Evolutionary conservation across 768 basidiomycete genomes (phyloP), one percentile per base, ranked within the genome.

Genomic region (Boletus rufocinnamomeus): DNA sequence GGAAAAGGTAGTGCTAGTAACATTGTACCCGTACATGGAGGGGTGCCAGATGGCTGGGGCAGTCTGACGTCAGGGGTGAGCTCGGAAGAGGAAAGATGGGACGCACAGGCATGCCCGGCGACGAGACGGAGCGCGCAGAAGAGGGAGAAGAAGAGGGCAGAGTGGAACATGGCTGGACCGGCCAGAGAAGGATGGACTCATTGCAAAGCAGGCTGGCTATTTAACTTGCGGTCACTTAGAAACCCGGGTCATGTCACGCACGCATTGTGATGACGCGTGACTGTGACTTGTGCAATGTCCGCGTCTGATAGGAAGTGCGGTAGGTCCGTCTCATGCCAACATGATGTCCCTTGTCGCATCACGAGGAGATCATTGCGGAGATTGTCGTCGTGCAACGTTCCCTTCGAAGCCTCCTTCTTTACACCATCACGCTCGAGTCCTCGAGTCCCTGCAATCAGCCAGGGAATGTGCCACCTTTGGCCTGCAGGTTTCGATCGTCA

Each of bases 11-110:
- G 77, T 48, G 8, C 63, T 57, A 1, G 85, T 86, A n/a, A 86
- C 85, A 54, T 88, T 87, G 76, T 84, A 88, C 1, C 87, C 87
- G 58, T 64, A 87, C 84, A 88, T 86, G 68, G 81, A 79, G 4
- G 83, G 79, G 57, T 82, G 78, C 71, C 72, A 86, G 17, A 83
- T 61, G n/a, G 81, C 84, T 82, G 56, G 9, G 50, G 4, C 11
- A 45, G 21, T 6, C 14, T 44, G 11, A 9, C 30, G 19, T 65
- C 10, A 59, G 58, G 17, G 8, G n/a, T n/a, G 25, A 8, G 17
- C 3, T 8, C 10, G 7, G 9, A 11, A 5, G 9, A 11, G 19
- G 8, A 11, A 23, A 2, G 30, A 34, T 6, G n/a, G 4, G 32
- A 63, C 69, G 50, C 10, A 71, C 70, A n/a, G 0, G 45, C 61